phyloP scores from a whole-genome alignment of 805 yeast species.

The Kazachstania viticola region DNA sequence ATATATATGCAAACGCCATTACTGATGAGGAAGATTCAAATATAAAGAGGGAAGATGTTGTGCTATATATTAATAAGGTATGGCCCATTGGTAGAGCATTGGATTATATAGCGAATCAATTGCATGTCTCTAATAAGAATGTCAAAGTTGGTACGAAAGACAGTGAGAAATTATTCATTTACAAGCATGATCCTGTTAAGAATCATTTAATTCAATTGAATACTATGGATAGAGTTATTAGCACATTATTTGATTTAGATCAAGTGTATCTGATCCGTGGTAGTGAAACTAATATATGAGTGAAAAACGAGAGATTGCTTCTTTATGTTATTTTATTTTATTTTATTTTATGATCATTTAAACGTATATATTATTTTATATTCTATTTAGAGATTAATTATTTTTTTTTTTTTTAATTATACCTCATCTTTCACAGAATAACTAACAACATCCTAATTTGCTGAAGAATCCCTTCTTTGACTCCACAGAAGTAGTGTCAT shows the following conservation, averaged over 20 bases:
- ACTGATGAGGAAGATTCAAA: constrained; percentile 5
- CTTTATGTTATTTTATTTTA: background rate
- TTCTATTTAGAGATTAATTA: too few relatives aligned
- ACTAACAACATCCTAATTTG: constrained; percentile 26
- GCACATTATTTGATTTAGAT: constrained; percentile 13
- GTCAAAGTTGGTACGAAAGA: constrained; percentile 6
- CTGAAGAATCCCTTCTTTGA: constrained; percentile 25
- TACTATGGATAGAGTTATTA: constrained; percentile 11
- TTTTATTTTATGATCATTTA: background rate
- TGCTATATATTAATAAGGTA: constrained; percentile 18
- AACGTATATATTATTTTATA: background rate
- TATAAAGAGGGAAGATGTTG: constrained; percentile 4
- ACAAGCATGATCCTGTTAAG: constrained; percentile 4
- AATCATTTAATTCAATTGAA: constrained; percentile 5
- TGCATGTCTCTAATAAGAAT: constrained; percentile 17
- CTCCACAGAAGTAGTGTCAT: constrained; percentile 11
- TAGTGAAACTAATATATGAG: constrained; percentile 2
- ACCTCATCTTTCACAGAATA: background rate
- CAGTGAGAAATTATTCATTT: constrained; percentile 18
- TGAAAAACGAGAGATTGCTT: background rate
- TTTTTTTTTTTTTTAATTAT: too few relatives aligned
- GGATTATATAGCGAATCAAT: constrained; percentile 19
- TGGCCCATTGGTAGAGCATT: constrained; percentile 27
- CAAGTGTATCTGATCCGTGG: constrained; percentile 22
- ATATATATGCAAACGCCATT: constrained; percentile 13